phyloP scores from a whole-genome alignment of 768 basidiomycete species.

The Gyrodon lividus region DNA sequence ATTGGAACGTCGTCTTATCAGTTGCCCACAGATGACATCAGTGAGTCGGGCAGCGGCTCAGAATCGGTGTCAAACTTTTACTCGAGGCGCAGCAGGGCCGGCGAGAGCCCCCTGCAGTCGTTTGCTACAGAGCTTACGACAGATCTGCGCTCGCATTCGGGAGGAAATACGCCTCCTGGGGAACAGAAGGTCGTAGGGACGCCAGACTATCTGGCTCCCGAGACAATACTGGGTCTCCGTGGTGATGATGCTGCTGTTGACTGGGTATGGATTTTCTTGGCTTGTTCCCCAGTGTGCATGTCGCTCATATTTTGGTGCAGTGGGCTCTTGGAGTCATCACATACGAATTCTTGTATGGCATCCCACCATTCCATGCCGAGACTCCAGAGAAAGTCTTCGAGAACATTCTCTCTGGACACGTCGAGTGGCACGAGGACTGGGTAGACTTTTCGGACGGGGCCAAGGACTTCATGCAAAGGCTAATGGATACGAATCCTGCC shows the following conservation, averaged over 20 bases:
- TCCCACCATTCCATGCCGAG: slow-evolving; percentile 97
- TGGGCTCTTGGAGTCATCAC: slow-evolving; percentile 99
- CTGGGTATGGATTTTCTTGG: slow-evolving; percentile 64
- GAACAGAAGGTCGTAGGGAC: slow-evolving; percentile 97
- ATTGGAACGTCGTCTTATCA: slow-evolving; percentile 65
- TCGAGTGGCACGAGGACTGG: slow-evolving; percentile 97
- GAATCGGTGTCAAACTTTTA: slow-evolving; percentile 64
- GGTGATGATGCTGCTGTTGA: slow-evolving; percentile 95
- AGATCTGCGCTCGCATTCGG: slow-evolving; percentile 71
- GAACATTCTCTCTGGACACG: slow-evolving; percentile 91
- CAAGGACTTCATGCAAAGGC: slow-evolving; percentile 83
- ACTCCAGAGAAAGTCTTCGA: slow-evolving; percentile 97
- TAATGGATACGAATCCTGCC: slow-evolving; percentile 78
- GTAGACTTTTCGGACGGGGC: slow-evolving; percentile 83
- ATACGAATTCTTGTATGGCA: slow-evolving; percentile 96
- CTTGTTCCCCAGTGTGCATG: slow-evolving; percentile 4
- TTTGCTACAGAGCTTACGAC: slow-evolving; percentile 85
- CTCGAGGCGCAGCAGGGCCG: slow-evolving; percentile 49
- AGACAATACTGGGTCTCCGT: slow-evolving; percentile 91
- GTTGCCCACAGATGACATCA: slow-evolving; percentile 72
- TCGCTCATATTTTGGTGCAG: slow-evolving; percentile 41
- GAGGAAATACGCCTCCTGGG: slow-evolving; percentile 65
- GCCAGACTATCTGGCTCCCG: slow-evolving; percentile 95
- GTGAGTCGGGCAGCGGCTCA: slow-evolving; percentile 83
- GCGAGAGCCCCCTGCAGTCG: slow-evolving; percentile 80